Base-by-base conservation (phyloP, 768 basidiomycete species). In the Suillus luteus region DNA sequence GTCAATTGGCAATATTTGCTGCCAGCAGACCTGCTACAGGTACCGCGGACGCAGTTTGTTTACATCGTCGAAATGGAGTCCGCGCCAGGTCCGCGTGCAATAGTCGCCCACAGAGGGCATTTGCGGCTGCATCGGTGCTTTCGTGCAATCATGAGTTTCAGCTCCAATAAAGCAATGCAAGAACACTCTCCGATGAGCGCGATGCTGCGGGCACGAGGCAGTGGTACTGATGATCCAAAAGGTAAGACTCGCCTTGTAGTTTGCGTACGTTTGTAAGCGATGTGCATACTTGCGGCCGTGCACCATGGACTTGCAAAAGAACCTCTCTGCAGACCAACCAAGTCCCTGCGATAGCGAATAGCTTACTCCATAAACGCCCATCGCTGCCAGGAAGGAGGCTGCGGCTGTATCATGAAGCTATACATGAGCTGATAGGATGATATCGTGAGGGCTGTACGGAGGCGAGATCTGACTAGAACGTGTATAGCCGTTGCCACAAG, bases 231-330 rank as follows among this genome's bases (percentile, higher is more conserved):
- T 58, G 57, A 58, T 41, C 57, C 57, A 38, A 41, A 35, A 58
- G 1, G 11, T 11, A 54, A 27, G 22, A 40, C 38, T 41, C 38
- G 38, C 57, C 55, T 58, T 41, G 24, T 54, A 58, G 24, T 17
- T 37, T 24, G 55, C 9, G 15, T 24, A 11, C 7, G 0, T 22
- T 24, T 37, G n/a, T 24, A 35, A 37, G 55, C 55, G 35, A 55
- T 58, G 24, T 6, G 17, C 22, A 8, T 15, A 17, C 57, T 19
- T 19, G 24, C n/a, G n/a, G n/a, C 55, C 57, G 57, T 41, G 24
- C 40, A 41, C 40, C 55, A 57, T 57, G 38, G 38, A 57, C 38
- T 41, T 17, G 19, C 57, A 22, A 35, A 35, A 55, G n/a, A 55
- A 33, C 12, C 37, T 38, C 35, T 55, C 55, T 38, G n/a, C 14